These are phyloP conservation scores for Colletotrichum cereale DNA, from an alignment of 2,329 filamentous ascomycete genomes.

Conservation along the genomic window DNA sequence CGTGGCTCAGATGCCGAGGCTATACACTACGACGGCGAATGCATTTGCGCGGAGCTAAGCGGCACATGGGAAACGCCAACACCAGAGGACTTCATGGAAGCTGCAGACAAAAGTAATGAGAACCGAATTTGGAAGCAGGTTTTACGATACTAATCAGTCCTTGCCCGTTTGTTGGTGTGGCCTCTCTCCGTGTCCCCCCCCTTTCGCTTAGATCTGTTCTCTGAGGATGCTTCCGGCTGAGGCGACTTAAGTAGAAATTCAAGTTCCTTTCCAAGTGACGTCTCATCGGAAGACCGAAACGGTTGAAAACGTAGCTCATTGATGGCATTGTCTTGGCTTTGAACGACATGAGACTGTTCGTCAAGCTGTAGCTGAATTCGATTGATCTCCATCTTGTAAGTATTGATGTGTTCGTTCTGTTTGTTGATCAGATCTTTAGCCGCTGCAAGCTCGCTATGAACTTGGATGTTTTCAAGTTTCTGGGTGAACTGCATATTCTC, in stretches of 20 bases:
- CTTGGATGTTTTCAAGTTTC: not conserved
- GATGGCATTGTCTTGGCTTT: not conserved
- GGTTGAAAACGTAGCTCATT: not conserved
- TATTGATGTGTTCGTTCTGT: not conserved
- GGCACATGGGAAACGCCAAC: not conserved
- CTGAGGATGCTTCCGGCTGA: not conserved
- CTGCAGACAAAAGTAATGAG: not conserved
- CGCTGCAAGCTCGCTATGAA: not conserved
- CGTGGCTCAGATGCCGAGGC: too few relatives aligned
- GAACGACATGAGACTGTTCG: not conserved
- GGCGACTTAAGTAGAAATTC: not conserved
- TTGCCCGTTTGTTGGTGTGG: not conserved
- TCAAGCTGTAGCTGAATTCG: not conserved
- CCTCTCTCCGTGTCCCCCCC: not conserved
- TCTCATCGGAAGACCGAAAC: not conserved
- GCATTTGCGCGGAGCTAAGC: not conserved
- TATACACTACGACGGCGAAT: too few relatives aligned
- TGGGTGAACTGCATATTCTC: not conserved
- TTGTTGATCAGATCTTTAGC: not conserved
- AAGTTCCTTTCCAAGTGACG: not conserved
- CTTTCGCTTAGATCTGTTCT: too few relatives aligned
- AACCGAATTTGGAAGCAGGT: not conserved
- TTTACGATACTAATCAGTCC: not conserved
- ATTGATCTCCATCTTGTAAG: not conserved
- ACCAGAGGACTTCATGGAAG: not conserved